Base-by-base conservation (phyloP, 495 filamentous ascomycete species). In the Aspergillus egyptiacus region DNA sequence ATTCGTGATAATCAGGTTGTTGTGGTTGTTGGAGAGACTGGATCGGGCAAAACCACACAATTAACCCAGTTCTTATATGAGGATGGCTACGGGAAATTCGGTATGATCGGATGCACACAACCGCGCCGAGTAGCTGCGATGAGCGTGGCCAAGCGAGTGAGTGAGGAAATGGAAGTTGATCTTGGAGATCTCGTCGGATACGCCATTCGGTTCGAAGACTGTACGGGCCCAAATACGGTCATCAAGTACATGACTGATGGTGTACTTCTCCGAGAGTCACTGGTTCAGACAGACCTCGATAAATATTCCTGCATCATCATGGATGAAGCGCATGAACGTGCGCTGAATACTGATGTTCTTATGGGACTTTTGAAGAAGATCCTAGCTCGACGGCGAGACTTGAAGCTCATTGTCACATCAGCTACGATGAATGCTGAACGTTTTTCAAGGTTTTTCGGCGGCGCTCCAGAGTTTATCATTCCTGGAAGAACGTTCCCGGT, bases 231-330 rank as follows among this genome's bases (percentile, higher is more conserved):
- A 53, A 83, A 96, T 46, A 99, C 94, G 1, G 73, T 82, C 50
- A 97, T 99, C 66, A 99, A 99, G 67, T 99, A 99, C 61, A 96
- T 99, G 94, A 99, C 94, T 1, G 94, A 99, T 59, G 94, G 94
- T 67, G 90, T 99, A 6, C 73, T 99, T 19, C 77, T 99, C 13
- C 83, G 94, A 60, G 94, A 99, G 58, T 95, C 87, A 11, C 78
- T 99, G 7, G 86, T 87, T 40, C 90, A 96, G 58, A 77, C 81
- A 13, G 95, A 99, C 60, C 78, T 99, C 18, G 94, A 97, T 65
- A 87, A 87, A 59, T 99, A 99, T 66, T 95, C 91, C 10, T 95
- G 89, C 62, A 90, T 99, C 41, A 99, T 99, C 63, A 96, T 99
- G 93, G 94, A 99, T 65, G 94, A 99, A 70, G 94, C 94, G 3